Evolutionary conservation across 176 grass and related monocot genomes (phyloP), one percentile per base, ranked within the genome.

Genomic region (Avena eriantha): DNA sequence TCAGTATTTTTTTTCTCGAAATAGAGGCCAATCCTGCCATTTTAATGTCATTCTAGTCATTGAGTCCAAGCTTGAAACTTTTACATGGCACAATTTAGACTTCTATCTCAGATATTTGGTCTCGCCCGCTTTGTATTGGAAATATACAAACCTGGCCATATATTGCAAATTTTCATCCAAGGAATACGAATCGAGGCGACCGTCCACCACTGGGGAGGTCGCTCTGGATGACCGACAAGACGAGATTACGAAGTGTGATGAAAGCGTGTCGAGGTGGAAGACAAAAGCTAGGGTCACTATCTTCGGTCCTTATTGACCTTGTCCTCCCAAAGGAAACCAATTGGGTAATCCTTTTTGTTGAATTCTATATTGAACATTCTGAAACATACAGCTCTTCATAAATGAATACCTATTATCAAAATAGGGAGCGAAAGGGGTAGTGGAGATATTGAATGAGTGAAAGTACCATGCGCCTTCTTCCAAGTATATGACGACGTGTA

Each of bases 381-480:
- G 8, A n/a, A 73, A 3, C 15, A 8, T 23, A 23, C 4, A 17
- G 1, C 35, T 12, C 14, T 67, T 15, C 2, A 2, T 67, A 8
- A 15, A 35, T 5, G 10, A 16, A 31, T 60, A 15, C 11, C 0
- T 3, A 2, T 31, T 13, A 24, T 48, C 43, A 50, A 10, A 26
- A 26, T 45, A 63, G 41, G 2, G 12, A 73, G 12, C 7, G 70
- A 73, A 48, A 48, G 70, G n/a, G 70, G 48, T 24, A 8, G 70
- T 24, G 43, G 0, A 73, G 5, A 16, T 16, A 49, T 49, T 51
- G 13, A 48, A 16, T 10, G n/a, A 26, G 13, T 47, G 72, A 50
- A 75, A 75, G 22, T 75, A 75, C 72, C 72, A 29, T 24, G 45
- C 72, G 45, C 26, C 72, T 50, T 75, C 46, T 22, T 26, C n/a